Conservation (phyloP, 2,329 filamentous ascomycete genomes). For the Trichoderma sp. region DNA sequence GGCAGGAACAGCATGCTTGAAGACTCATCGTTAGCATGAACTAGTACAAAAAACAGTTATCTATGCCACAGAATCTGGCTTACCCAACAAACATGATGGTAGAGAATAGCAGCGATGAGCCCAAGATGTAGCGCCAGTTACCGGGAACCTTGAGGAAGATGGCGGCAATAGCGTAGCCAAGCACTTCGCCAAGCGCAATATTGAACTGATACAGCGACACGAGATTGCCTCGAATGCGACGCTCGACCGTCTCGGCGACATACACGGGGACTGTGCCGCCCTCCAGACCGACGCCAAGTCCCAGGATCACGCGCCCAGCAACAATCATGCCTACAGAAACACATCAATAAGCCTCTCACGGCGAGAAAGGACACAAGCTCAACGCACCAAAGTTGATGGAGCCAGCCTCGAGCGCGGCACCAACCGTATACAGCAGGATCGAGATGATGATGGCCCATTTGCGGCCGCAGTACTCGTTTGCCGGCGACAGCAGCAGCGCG, state of each 20-base stretch:
- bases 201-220: conserved; percentile 76
- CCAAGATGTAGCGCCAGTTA: conserved; percentile 74
- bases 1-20: conserved; percentile 71
- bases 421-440: conserved; percentile 69
- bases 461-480: conserved; percentile 68
- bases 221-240: conserved; percentile 67
- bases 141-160: conserved; percentile 71
- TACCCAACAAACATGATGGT: conserved; percentile 43
- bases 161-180: conserved; percentile 71
- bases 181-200: conserved; percentile 72
- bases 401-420: conserved; percentile 67
- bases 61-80: conserved; percentile 47
- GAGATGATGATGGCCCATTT: conserved; percentile 70
- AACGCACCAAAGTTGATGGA: conserved; percentile 60
- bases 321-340: conserved; percentile 62
- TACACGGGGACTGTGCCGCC: conserved; percentile 75
- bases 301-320: conserved; percentile 66
- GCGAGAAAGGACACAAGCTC: background rate
- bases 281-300: conserved; percentile 70
- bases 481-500: conserved; percentile 65
- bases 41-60: background rate
- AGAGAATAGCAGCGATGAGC: conserved; percentile 70
- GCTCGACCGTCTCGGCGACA: conserved; percentile 71
- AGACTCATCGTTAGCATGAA: background rate
- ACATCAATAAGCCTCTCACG: background rate